Base-by-base conservation (phyloP, 306 rosid genomes). In the Acmispon strigosus region DNA sequence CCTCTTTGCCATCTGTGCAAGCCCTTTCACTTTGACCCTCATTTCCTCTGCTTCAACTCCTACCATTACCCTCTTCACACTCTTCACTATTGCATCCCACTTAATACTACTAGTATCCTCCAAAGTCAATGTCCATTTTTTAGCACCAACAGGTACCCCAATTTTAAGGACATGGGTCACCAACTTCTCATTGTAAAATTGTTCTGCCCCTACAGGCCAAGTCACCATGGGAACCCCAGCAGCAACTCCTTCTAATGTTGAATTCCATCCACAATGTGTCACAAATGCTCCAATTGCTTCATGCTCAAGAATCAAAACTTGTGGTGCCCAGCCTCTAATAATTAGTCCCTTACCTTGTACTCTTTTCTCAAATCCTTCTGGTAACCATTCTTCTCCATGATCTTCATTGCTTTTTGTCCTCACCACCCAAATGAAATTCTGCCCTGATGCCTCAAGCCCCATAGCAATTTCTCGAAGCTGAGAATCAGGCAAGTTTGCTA, bases 211-310 rank as follows among this genome's bases (percentile, higher is more conserved):
- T 18, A 83, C 20, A 0, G 90, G 85, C 87, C 85, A 80, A 9
- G 87, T 86, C 5, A 86, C 42, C 85, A 77, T 56, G 6, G 90
- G 84, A 3, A 83, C 76, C 37, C 87, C 87, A 0, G 58, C 77
- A 36, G 37, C 2, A 4, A 80, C 78, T 8, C 16, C 82, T 74
- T 85, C 93, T 12, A 86, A 54, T 0, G 74, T 79, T 27, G 90
- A 76, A 39, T 86, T 86, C 90, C 87, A 80, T 8, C 89, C 86
- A 61, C 85, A 82, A 42, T 82, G 81, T 2, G 82, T 82, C 75
- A 75, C 77, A 70, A 80, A 82, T 0, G 72, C 86, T 5, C 86
- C 89, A 3, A 70, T 11, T 0, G 83, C 81, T 65, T 69, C 10
- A 15, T 85, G 83, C 11, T 70, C 75, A 7, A 85, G 72, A 52